These are phyloP conservation scores for Diplodia corticola DNA, from an alignment of 2,329 filamentous ascomycete genomes.

Conservation along the genomic window DNA sequence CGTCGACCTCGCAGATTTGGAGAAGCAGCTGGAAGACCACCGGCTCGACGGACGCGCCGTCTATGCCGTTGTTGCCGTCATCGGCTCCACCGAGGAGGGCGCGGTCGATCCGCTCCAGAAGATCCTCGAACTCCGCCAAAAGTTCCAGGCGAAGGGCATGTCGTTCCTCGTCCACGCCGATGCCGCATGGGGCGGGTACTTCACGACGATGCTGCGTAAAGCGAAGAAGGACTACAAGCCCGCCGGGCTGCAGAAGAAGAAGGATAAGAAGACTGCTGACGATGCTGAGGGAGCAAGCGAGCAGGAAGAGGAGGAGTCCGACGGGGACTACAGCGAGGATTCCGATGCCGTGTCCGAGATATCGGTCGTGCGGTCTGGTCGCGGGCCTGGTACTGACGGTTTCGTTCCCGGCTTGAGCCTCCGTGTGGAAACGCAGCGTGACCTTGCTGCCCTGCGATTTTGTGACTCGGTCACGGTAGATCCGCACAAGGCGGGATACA, in stretches of 20 bases:
- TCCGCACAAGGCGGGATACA: slow-evolving; percentile 51
- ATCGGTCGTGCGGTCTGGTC: too few relatives aligned
- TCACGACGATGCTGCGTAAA: slow-evolving; percentile 47
- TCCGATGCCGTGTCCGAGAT: too few relatives aligned
- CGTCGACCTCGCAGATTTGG: slow-evolving; percentile 39
- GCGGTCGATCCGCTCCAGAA: slow-evolving; percentile 46
- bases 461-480: slow-evolving; percentile 52
- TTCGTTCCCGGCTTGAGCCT: slow-evolving; percentile 42
- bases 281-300: slow-evolving; percentile 25
- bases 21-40: slow-evolving; percentile 35
- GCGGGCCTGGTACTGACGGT: slow-evolving; percentile 5
- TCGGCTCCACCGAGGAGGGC: slow-evolving; percentile 53
- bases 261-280: slow-evolving; percentile 29
- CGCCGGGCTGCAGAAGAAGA: too few relatives aligned
- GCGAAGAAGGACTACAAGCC: background rate
- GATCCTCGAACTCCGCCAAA: slow-evolving; percentile 44
- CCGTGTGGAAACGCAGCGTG: slow-evolving; percentile 40
- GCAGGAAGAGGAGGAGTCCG: background rate
- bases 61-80: slow-evolving; percentile 48
- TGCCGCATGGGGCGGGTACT: slow-evolving; percentile 55
- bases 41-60: slow-evolving; percentile 38
- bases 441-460: slow-evolving; percentile 42
- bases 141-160: slow-evolving; percentile 45
- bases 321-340: too few relatives aligned
- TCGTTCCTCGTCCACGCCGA: slow-evolving; percentile 52